phyloP scores from a whole-genome alignment of 257 asterid genomes.

The Mitragyna speciosa region DNA sequence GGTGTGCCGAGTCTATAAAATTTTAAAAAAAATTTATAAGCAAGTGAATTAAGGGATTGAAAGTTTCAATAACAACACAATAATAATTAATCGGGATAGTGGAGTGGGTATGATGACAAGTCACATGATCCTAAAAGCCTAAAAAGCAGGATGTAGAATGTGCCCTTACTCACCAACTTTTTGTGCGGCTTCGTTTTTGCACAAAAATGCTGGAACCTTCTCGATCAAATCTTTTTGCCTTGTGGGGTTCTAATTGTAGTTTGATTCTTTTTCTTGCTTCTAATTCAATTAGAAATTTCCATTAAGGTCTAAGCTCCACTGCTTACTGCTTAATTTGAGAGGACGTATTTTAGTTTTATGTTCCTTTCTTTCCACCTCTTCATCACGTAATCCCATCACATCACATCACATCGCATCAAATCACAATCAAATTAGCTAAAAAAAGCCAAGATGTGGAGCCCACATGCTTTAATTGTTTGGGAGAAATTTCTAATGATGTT shows the following conservation, averaged over 20 bases:
- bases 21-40: no score
- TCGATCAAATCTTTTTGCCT: background rate
- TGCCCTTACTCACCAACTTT: background rate
- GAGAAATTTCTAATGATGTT: background rate
- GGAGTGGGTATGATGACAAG: background rate
- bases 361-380: background rate
- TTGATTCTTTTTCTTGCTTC: slow-evolving; percentile 5
- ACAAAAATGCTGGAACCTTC: slow-evolving; percentile 14
- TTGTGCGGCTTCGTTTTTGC: slow-evolving; percentile 30
- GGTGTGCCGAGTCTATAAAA: no score
- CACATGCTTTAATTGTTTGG: background rate
- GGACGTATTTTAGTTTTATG: background rate
- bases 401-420: slow-evolving; percentile 8
- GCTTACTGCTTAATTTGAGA: background rate
- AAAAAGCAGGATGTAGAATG: background rate
- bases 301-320: background rate
- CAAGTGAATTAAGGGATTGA: background rate
- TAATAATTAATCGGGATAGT: background rate
- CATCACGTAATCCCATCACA: background rate
- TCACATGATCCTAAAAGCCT: background rate
- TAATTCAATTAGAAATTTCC: background rate
- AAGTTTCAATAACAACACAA: background rate
- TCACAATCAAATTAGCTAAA: background rate
- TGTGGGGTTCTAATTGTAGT: background rate
- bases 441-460: background rate